Percentiles rank a stretch among this genome's conserved stretches.
These are phyloP conservation scores for Fusarium neocosmosporiellum DNA, from an alignment of 2,329 filamentous ascomycete genomes.

Conservation along the genomic window DNA sequence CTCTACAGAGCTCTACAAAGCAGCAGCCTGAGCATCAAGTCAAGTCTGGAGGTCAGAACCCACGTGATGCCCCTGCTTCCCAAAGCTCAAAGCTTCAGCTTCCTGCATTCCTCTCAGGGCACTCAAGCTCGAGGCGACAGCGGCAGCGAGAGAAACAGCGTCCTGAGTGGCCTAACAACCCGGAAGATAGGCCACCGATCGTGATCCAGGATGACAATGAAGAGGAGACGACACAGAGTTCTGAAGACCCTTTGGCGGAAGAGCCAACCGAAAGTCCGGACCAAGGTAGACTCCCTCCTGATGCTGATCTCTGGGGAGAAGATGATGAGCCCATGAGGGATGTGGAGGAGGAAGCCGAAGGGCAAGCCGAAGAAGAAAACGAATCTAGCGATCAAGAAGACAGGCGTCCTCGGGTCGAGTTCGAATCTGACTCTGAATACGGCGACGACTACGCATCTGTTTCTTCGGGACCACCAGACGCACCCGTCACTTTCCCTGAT, in stretches of 20 bases:
- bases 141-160: not conserved
- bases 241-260: not conserved
- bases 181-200: not conserved
- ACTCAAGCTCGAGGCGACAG: not conserved
- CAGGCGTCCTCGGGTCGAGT: not conserved
- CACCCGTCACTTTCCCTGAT: not conserved
- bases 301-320: not conserved
- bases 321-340: not conserved
- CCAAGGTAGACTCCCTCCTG: not conserved
- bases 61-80: not conserved
- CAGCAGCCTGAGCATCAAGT: not conserved
- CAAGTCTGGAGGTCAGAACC: not conserved
- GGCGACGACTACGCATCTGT: not conserved
- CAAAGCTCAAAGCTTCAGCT: not conserved
- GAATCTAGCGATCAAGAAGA: not conserved
- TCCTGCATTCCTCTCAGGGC: not conserved
- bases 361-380: not conserved
- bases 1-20: not conserved
- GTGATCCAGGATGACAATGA: not conserved
- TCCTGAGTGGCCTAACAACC: not conserved
- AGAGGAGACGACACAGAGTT: not conserved
- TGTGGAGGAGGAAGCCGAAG: not conserved
- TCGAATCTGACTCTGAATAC: not conserved
- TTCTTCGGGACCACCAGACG: not conserved
- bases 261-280: not conserved